Percentiles rank a stretch among this genome's conserved stretches.
Evolutionary conservation across 345 rosid species (phyloP).

Genomic region (Gossypium rotundifolium): DNA sequence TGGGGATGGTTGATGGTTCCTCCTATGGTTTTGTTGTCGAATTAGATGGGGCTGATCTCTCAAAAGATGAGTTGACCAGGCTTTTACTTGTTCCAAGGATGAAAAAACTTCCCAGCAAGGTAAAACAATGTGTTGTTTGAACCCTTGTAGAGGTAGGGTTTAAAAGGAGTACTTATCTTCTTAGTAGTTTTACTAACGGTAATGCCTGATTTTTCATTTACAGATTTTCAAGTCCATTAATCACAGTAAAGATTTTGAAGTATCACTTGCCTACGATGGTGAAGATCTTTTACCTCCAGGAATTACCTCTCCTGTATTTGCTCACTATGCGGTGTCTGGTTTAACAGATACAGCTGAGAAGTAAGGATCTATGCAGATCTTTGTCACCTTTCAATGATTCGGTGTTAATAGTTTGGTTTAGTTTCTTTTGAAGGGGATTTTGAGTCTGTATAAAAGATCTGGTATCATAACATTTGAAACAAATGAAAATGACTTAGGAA

Average conservation of each 20-base stretch:
- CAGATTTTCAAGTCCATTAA: slow-evolving; percentile 88
- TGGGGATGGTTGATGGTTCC: slow-evolving; percentile 94
- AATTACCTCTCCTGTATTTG: slow-evolving; percentile 55
- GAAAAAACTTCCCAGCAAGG: slow-evolving; percentile 98
- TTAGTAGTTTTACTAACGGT: slow-evolving; percentile 16
- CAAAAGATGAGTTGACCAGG: slow-evolving; percentile 64
- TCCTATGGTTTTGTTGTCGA: slow-evolving; percentile 70
- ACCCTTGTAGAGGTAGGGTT: background rate
- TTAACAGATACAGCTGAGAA: slow-evolving; percentile 69
- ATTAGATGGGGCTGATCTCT: slow-evolving; percentile 65
- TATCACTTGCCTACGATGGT: slow-evolving; percentile 72
- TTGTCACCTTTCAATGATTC: background rate
- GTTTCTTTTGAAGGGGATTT: background rate
- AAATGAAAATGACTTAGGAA: background rate
- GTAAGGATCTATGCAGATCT: slow-evolving; percentile 44
- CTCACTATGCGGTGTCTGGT: slow-evolving; percentile 79
- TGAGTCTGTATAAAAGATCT: background rate
- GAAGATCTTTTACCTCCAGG: slow-evolving; percentile 82
- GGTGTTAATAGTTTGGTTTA: background rate
- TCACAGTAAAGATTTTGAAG: slow-evolving; percentile 84
- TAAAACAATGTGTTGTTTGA: slow-evolving; percentile 22
- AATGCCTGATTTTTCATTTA: slow-evolving; percentile 13
- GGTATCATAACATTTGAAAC: background rate
- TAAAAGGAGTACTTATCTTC: slow-evolving; percentile 5
- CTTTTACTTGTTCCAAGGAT: slow-evolving; percentile 78